Conservation (phyloP, 83 land plant genomes). For the Picea abies region DNA sequence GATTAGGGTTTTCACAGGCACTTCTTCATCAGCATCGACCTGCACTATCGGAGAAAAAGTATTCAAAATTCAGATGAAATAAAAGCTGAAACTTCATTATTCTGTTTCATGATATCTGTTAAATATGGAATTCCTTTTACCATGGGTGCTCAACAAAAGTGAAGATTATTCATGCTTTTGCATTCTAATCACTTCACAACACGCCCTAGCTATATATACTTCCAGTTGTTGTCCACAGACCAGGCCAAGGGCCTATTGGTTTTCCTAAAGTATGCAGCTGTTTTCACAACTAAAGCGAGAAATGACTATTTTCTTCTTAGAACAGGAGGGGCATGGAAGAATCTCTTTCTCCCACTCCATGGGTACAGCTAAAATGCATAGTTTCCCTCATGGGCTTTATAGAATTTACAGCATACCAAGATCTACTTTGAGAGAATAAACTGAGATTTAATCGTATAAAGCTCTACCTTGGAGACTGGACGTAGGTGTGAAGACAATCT, state of each 20-base stretch:
- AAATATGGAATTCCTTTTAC: too few species aligned
- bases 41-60: background rate
- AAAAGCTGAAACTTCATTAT: background rate
- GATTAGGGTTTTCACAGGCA: slow-evolving; percentile 1
- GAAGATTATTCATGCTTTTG: background rate
- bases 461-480: too few species aligned
- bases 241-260: background rate
- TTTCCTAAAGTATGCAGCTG: background rate
- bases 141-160: background rate
- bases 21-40: background rate
- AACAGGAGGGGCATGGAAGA: background rate
- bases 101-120: background rate
- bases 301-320: background rate
- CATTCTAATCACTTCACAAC: background rate
- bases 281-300: background rate
- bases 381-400: background rate
- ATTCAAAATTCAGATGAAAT: background rate
- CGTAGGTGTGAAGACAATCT: background rate
- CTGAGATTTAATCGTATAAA: background rate
- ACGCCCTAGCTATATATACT: background rate
- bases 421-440: background rate
- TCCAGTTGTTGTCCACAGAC: background rate
- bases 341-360: slow-evolving; percentile 10
- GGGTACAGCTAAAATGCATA: slow-evolving; percentile 5
- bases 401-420: background rate